Evolutionary conservation across 192 early-diverging fungal genomes (phyloP).

Genomic region (Podila verticillata): DNA sequence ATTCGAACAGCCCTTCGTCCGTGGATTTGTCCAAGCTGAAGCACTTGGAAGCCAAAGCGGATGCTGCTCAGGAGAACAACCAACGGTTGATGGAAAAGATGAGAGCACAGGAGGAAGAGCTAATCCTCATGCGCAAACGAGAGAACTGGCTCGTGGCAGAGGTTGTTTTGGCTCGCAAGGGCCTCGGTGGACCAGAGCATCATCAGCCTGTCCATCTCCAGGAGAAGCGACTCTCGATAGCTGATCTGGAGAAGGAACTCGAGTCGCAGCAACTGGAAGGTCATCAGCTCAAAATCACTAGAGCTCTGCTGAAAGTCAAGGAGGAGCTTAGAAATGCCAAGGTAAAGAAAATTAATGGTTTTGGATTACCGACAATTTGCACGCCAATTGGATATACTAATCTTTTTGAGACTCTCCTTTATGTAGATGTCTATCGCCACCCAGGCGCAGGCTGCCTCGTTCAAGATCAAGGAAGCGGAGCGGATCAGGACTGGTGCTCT

Average conservation of each 20-base stretch:
- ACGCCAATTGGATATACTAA: not conserved
- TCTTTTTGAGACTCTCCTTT: not conserved
- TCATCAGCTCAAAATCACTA: slow-evolving; percentile 57
- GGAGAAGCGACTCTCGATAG: slow-evolving; percentile 28
- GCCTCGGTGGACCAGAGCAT: not conserved
- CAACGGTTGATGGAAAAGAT: slow-evolving; percentile 11
- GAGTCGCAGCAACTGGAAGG: slow-evolving; percentile 47
- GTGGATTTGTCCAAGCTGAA: slow-evolving; percentile 1
- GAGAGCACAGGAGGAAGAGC: slow-evolving; percentile 31
- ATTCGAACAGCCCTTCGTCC: not conserved
- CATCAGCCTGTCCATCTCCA: slow-evolving; percentile 1
- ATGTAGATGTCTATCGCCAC: slow-evolving; percentile 50
- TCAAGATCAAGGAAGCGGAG: slow-evolving; percentile 60
- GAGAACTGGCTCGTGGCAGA: slow-evolving; percentile 46
- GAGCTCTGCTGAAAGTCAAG: slow-evolving; percentile 56
- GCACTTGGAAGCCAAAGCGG: slow-evolving; percentile 18
- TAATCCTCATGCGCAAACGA: slow-evolving; percentile 13
- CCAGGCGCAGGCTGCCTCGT: slow-evolving; percentile 57
- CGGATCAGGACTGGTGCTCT: slow-evolving; percentile 61
- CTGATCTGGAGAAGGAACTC: slow-evolving; percentile 33
- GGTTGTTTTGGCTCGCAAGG: slow-evolving; percentile 32
- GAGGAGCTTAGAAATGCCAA: slow-evolving; percentile 56
- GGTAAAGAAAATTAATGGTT: not conserved
- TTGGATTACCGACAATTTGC: not conserved
- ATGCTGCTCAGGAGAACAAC: slow-evolving; percentile 9